Base-by-base conservation (phyloP, 192 early-diverging fungal genomes). In the Mortierella antarctica region DNA sequence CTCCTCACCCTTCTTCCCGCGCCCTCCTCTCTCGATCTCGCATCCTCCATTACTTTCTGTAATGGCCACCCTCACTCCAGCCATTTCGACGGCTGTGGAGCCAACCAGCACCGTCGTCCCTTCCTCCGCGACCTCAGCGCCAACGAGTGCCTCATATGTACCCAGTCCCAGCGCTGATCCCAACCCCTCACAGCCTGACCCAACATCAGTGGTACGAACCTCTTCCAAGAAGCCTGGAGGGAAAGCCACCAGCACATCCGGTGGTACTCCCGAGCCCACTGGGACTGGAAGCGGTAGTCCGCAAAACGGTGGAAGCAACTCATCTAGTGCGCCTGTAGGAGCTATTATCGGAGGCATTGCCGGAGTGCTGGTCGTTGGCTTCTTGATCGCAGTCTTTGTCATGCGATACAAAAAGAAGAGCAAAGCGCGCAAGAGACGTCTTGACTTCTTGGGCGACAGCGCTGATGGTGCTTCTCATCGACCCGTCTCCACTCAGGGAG, bases 351-450 rank as follows among this genome's bases (percentile, higher is more conserved):
- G 74, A n/a, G 58, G 60, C 20, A 48, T 76, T 6, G 66, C 66
- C 10, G 74, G 42, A 17, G 74, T 76, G 15, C 46, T 76, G 39
- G 74, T 76, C 1, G 45, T 76, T 13, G 74, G 53, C 23, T 76
- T 76, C 41, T 20, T 76, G n/a, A 40, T 76, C 57, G 67, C 31
- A 17, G 74, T 76, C 13, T 52, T 76, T 69, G 53, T 76, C 6
- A 69, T 76, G 74, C 66, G 74, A 14, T 58, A 67, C 23, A 53
- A 48, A 48, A 76, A 76, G 54, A 76, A 70, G 61, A 62, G 31
- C 52, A 62, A 39, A 47, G 74, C 74, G 0, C 66, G 67, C 23
- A 69, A 76, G 52, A 68, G 74, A 70, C 54, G 72, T 23, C 67
- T 69, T 8, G 74, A 76, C 15, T 51, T 65, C 14, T 50, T 76